A percentile compares a stretch with the other conserved stretches of the same genome.
Conservation (phyloP, 1,139 yeast genomes). For the Arxiozyma heterogenica region DNA sequence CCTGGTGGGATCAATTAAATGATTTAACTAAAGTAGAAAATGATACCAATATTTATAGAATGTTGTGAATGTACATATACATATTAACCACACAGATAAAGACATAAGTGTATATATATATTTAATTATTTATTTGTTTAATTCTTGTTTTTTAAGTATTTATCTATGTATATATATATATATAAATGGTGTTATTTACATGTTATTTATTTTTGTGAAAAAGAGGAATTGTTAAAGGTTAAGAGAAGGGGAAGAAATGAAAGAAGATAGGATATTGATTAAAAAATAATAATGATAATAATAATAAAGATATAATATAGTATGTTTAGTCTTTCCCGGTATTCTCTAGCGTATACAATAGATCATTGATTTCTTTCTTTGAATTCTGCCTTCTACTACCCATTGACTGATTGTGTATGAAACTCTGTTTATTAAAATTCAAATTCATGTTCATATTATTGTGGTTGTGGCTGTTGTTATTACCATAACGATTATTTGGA, state of each 20-base stretch:
- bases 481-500: background rate
- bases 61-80: slow-evolving; percentile 10
- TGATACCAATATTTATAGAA: slow-evolving; percentile 28
- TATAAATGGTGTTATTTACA: slow-evolving; percentile 18
- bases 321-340: slow-evolving; percentile 5
- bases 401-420: background rate
- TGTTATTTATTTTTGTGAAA: background rate
- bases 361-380: slow-evolving; percentile 7
- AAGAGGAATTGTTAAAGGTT: background rate
- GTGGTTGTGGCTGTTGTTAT: background rate
- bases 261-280: background rate
- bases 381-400: slow-evolving; percentile 1
- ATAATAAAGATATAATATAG: background rate
- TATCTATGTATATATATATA: slow-evolving; percentile 43
- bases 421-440: background rate
- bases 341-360: slow-evolving; percentile 8
- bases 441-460: background rate
- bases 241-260: background rate
- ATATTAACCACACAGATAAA: no score
- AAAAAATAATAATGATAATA: no score
- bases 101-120: no score
- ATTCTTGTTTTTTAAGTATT: no score
- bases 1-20: slow-evolving; percentile 85
- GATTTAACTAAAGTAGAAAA: slow-evolving; percentile 31
- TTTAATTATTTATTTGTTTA: no score